Conservation (phyloP, 805 yeast genomes). For the Metschnikowia lachancei region DNA sequence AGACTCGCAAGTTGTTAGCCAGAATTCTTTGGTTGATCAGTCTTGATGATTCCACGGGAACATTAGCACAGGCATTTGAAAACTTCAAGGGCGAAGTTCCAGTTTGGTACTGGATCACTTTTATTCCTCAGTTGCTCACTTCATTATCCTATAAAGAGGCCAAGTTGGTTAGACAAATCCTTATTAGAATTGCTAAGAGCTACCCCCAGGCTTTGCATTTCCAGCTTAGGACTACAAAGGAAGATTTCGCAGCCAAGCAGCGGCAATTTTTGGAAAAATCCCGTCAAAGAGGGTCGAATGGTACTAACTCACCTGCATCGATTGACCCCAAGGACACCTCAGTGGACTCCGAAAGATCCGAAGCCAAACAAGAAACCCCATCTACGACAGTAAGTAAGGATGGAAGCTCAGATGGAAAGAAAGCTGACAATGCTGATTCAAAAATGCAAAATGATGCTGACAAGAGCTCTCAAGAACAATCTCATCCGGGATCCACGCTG, state of each 20-base stretch:
- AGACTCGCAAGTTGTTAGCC: slow-evolving; percentile 82
- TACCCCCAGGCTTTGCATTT: slow-evolving; percentile 97
- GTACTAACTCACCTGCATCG: slow-evolving; percentile 7
- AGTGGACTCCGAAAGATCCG: background rate
- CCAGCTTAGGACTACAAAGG: slow-evolving; percentile 92
- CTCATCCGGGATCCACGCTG: slow-evolving; percentile 1
- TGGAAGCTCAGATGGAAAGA: slow-evolving; percentile 4
- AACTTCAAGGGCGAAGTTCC: slow-evolving; percentile 94
- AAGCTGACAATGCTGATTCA: slow-evolving; percentile 4
- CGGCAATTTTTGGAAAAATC: slow-evolving; percentile 55
- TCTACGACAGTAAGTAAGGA: slow-evolving; percentile 7
- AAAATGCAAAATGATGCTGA: slow-evolving; percentile 7
- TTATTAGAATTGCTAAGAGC: slow-evolving; percentile 89
- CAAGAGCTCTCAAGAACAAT: slow-evolving; percentile 7
- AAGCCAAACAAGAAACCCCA: background rate
- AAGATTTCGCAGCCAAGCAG: slow-evolving; percentile 85
- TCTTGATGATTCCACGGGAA: slow-evolving; percentile 79
- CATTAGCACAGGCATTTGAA: slow-evolving; percentile 83
- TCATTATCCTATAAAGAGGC: slow-evolving; percentile 92
- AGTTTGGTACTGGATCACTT: slow-evolving; percentile 99
- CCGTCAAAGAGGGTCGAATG: slow-evolving; percentile 19
- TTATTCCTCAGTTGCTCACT: slow-evolving; percentile 88
- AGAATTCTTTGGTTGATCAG: slow-evolving; percentile 92
- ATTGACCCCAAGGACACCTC: slow-evolving; percentile 16
- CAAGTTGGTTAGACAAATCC: slow-evolving; percentile 76